These are phyloP conservation scores for Plectosphaerella plurivora DNA, from an alignment of 2,329 filamentous ascomycete species.

Conservation along the genomic window DNA sequence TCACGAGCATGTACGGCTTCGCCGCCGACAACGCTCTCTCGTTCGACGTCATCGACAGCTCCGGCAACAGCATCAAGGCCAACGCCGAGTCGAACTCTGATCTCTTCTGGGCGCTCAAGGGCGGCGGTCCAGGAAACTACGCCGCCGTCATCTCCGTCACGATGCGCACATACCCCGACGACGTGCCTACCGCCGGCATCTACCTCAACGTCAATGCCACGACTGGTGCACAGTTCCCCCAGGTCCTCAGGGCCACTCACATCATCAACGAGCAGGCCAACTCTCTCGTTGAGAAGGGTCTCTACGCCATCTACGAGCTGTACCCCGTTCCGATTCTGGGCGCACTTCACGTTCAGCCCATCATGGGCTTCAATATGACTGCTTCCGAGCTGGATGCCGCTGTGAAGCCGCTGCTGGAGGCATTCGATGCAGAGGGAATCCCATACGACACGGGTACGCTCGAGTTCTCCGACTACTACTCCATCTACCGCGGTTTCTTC, in stretches of 20 bases:
- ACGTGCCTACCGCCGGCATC: constrained; percentile 3
- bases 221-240: constrained; percentile 4
- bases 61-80: constrained; percentile 43
- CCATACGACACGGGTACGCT: constrained; percentile 6
- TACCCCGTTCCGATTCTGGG: constrained; percentile 6
- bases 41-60: constrained; percentile 50
- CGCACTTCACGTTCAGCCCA: constrained; percentile 12
- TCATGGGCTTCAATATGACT: constrained; percentile 14
- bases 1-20: constrained; percentile 52
- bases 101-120: constrained; percentile 59
- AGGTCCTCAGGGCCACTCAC: constrained; percentile 6
- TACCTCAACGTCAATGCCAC: constrained; percentile 11
- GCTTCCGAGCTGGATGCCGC: constrained; percentile 4
- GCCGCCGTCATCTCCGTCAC: constrained; percentile 53
- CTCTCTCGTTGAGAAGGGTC: constrained; percentile 8
- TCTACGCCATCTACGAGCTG: constrained; percentile 10
- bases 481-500: constrained; percentile 10
- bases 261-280: constrained; percentile 9
- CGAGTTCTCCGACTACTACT: constrained; percentile 9
- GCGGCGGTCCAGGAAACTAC: constrained; percentile 56
- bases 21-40: constrained; percentile 55
- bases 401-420: constrained; percentile 6
- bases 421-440: constrained; percentile 7
- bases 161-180: constrained; percentile 38
- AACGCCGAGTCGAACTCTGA: constrained; percentile 43